Conservation (phyloP, 768 basidiomycete genomes). For the Amanita molliuscula region DNA sequence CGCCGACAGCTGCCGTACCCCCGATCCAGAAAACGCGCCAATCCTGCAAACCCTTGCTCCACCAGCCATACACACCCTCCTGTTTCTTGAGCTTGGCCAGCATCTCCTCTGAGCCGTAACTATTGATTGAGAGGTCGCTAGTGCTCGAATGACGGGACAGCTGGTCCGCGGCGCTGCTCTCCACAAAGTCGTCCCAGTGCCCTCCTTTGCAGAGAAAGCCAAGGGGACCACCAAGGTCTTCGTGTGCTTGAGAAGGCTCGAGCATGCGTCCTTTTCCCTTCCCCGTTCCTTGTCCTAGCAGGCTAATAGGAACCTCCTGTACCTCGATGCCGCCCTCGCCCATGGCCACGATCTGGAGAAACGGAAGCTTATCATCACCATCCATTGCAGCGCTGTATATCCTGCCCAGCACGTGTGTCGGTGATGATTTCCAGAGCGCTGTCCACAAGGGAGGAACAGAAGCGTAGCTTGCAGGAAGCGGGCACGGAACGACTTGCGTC, state of each 20-base stretch:
- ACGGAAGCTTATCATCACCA: conserved; percentile 21
- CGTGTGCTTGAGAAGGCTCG: conserved; percentile 32
- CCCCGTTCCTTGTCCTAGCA: conserved; percentile 37
- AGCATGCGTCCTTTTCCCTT: conserved; percentile 27
- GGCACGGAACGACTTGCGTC: conserved; percentile 59
- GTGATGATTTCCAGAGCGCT: conserved; percentile 48
- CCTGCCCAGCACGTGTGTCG: conserved; percentile 44
- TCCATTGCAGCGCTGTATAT: conserved; percentile 26
- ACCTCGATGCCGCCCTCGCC: conserved; percentile 66
- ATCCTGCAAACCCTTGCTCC: conserved; percentile 60
- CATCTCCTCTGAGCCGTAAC: conserved; percentile 43
- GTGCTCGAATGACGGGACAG: conserved; percentile 34
- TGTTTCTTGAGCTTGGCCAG: conserved; percentile 34
- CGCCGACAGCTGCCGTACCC: conserved; percentile 22
- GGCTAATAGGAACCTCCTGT: conserved; percentile 51
- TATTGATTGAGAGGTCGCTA: conserved; percentile 36
- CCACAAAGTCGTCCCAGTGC: conserved; percentile 37
- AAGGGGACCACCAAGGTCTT: conserved; percentile 54
- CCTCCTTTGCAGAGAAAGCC: conserved; percentile 47
- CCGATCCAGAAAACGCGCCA: conserved; percentile 83
- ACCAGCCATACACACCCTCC: conserved; percentile 73
- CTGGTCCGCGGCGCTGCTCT: conserved; percentile 19
- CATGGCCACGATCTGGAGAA: conserved; percentile 62
- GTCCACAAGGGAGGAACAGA: conserved; percentile 48
- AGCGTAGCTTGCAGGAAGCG: conserved; percentile 44